These are phyloP conservation scores for Syzygium oleosum DNA, from an alignment of 345 rosid genomes.

Conservation along the genomic window DNA sequence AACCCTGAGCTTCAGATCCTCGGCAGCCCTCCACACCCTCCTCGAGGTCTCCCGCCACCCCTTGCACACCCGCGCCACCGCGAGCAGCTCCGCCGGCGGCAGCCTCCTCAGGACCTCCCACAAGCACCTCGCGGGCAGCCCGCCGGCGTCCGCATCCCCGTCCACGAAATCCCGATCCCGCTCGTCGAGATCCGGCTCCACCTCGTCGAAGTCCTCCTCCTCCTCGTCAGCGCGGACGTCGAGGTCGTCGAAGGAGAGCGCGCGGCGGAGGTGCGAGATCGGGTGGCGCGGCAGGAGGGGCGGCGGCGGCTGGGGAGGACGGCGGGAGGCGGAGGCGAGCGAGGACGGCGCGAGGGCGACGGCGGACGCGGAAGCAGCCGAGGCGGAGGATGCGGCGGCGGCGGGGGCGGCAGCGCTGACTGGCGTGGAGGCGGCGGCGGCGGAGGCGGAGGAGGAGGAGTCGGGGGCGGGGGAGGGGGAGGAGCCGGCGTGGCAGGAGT, in stretches of 20 bases:
- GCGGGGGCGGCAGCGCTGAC: slow-evolving; percentile 14
- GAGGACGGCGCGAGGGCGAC: not conserved
- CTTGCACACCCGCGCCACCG: slow-evolving; percentile 78
- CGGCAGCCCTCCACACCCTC: slow-evolving; percentile 83
- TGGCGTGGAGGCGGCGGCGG: slow-evolving; percentile 23
- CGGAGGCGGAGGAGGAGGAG: slow-evolving; percentile 34
- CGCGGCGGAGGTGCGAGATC: slow-evolving; percentile 64
- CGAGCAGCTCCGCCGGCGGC: slow-evolving; percentile 59
- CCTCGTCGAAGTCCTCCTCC: slow-evolving; percentile 26
- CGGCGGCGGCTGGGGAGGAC: not conserved
- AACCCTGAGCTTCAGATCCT: slow-evolving; percentile 74
- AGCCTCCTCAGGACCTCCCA: slow-evolving; percentile 85
- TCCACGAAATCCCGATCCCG: slow-evolving; percentile 4
- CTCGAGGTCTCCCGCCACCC: slow-evolving; percentile 81
- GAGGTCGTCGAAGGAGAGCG: slow-evolving; percentile 69
- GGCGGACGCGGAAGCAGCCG: not conserved
- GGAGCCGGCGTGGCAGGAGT: slow-evolving; percentile 40
- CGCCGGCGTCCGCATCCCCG: slow-evolving; percentile 13
- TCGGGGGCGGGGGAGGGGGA: slow-evolving; percentile 9
- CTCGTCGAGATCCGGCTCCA: not conserved
- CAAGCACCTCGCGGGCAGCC: slow-evolving; percentile 40
- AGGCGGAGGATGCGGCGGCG: not conserved
- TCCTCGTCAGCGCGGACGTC: slow-evolving; percentile 36
- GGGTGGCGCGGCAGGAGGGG: slow-evolving; percentile 36
- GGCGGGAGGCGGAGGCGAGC: not conserved